Conservation (phyloP, 345 rosid species). For the Kernera saxatilis region DNA sequence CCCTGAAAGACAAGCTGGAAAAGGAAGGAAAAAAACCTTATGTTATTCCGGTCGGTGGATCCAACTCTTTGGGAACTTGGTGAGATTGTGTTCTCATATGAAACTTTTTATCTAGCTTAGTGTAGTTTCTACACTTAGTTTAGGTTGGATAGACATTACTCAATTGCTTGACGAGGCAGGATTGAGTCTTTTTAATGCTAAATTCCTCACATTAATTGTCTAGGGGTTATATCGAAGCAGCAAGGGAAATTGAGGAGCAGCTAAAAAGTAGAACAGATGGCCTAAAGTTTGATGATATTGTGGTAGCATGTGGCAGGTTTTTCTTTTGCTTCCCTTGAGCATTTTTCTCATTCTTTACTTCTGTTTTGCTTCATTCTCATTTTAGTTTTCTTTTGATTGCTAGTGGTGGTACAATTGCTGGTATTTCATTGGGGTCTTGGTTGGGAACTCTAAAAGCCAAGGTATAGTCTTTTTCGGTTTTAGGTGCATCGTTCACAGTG, state of each 20-base stretch:
- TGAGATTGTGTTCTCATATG: constrained; percentile 33
- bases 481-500: background rate
- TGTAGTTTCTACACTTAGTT: background rate
- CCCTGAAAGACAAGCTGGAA: constrained; percentile 68
- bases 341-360: background rate
- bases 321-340: constrained; percentile 17
- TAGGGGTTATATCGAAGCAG: constrained; percentile 93
- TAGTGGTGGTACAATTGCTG: constrained; percentile 92
- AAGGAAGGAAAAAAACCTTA: constrained; percentile 83
- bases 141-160: background rate
- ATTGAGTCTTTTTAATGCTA: background rate
- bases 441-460: constrained; percentile 75
- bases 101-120: background rate
- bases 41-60: constrained; percentile 94
- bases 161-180: background rate
- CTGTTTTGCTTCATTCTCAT: background rate
- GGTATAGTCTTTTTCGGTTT: constrained; percentile 34
- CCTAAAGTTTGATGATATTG: constrained; percentile 73
- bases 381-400: constrained; percentile 17
- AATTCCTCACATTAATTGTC: background rate
- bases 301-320: constrained; percentile 97
- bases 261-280: constrained; percentile 36
- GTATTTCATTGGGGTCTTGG: constrained; percentile 75
- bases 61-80: constrained; percentile 93
- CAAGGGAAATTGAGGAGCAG: constrained; percentile 85